Evolutionary conservation across 2,329 filamentous ascomycete genomes (phyloP).

Genomic region (Clonostachys rhizophaga): DNA sequence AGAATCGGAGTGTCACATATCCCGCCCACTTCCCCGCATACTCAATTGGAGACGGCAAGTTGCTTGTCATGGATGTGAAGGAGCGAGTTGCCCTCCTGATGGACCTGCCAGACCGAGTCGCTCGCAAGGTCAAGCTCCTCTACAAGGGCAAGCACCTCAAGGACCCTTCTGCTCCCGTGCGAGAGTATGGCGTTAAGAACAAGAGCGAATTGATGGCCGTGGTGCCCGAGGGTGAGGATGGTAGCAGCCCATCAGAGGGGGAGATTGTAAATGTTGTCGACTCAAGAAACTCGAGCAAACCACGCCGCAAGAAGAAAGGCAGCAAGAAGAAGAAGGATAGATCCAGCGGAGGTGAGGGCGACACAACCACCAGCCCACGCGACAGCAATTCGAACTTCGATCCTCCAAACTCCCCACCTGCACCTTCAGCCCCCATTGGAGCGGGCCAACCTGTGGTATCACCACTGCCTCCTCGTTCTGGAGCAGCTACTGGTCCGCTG

Average conservation of each 20-base stretch:
- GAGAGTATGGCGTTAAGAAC: slow-evolving; percentile 58
- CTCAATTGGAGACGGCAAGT: slow-evolving; percentile 69
- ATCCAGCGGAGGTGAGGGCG: slow-evolving; percentile 21
- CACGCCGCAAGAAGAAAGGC: slow-evolving; percentile 28
- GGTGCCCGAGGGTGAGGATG: slow-evolving; percentile 29
- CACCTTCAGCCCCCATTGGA: slow-evolving; percentile 16
- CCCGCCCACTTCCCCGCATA: slow-evolving; percentile 71
- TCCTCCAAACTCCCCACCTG: slow-evolving; percentile 9
- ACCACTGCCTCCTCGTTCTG: slow-evolving; percentile 8
- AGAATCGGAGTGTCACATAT: slow-evolving; percentile 61
- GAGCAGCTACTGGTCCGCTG: slow-evolving; percentile 25
- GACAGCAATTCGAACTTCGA: slow-evolving; percentile 36
- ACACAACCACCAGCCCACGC: slow-evolving; percentile 36
- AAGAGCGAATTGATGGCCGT: slow-evolving; percentile 53
- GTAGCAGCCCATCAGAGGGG: slow-evolving; percentile 31
- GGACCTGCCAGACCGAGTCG: slow-evolving; percentile 49
- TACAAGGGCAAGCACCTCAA: slow-evolving; percentile 72
- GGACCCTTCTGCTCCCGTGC: slow-evolving; percentile 51
- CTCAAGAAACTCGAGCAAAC: slow-evolving; percentile 22
- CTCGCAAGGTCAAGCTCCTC: slow-evolving; percentile 57
- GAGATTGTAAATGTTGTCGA: slow-evolving; percentile 37
- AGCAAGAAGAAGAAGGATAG: slow-evolving; percentile 36
- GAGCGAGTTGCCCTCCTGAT: slow-evolving; percentile 65
- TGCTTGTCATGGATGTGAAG: slow-evolving; percentile 61
- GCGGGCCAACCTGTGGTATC: too few relatives aligned